Conservation (phyloP, 2,329 filamentous ascomycete species). For the Talaromyces sp. region DNA sequence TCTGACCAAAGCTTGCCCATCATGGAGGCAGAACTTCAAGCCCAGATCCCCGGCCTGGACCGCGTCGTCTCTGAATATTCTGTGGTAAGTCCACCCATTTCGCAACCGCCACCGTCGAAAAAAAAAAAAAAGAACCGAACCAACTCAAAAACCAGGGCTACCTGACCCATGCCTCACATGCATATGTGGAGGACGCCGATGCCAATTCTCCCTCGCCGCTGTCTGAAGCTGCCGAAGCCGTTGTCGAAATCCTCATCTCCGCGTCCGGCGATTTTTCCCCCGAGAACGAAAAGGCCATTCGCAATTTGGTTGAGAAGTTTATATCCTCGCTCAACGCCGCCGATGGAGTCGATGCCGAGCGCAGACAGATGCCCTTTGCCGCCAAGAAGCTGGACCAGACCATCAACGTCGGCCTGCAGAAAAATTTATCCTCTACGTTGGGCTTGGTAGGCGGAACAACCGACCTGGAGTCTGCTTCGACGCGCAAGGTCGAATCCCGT, state of each 20-base stretch:
- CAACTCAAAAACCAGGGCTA: slow-evolving; percentile 56
- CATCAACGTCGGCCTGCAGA: slow-evolving; percentile 87
- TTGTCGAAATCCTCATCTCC: slow-evolving; percentile 85
- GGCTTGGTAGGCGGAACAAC: slow-evolving; percentile 79
- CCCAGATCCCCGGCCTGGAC: slow-evolving; percentile 80
- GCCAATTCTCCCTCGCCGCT: slow-evolving; percentile 67
- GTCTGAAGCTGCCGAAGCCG: slow-evolving; percentile 72
- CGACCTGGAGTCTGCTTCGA: slow-evolving; percentile 89
- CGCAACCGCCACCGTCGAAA: background rate
- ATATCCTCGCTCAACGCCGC: slow-evolving; percentile 72
- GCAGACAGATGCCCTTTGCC: slow-evolving; percentile 64
- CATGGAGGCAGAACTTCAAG: slow-evolving; percentile 86
- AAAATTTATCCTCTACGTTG: slow-evolving; percentile 93
- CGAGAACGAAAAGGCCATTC: slow-evolving; percentile 71
- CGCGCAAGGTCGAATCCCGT: slow-evolving; percentile 91
- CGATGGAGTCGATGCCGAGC: slow-evolving; percentile 63
- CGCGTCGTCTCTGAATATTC: slow-evolving; percentile 87
- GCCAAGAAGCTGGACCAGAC: slow-evolving; percentile 88
- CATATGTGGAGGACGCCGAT: slow-evolving; percentile 71
- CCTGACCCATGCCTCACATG: slow-evolving; percentile 83
- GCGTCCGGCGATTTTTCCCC: slow-evolving; percentile 78
- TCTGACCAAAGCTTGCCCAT: background rate
- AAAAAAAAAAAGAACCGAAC: slow-evolving; percentile 4
- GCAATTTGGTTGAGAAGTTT: slow-evolving; percentile 82
- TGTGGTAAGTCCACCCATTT: slow-evolving; percentile 44